These are phyloP conservation scores for Hemisphaericaspora nanyangensis DNA, from an alignment of 805 yeast species.

Conservation along the genomic window DNA sequence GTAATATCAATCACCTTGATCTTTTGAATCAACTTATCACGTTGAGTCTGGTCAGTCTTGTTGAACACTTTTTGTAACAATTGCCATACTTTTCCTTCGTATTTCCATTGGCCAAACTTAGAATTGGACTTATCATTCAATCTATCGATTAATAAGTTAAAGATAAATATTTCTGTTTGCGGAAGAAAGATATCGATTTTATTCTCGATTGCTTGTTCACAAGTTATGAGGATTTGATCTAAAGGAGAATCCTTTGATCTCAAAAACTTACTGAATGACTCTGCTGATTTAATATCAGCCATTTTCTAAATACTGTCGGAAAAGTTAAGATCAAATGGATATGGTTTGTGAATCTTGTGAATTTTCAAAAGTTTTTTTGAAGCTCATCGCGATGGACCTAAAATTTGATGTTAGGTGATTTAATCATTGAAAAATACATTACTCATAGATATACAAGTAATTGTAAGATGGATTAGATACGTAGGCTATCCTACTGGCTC, in stretches of 20 bases:
- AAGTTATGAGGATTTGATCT: constrained; percentile 36
- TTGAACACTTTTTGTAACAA: constrained; percentile 43
- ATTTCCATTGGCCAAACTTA: constrained; percentile 39
- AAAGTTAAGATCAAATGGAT: background rate
- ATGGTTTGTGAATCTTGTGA: too few species aligned
- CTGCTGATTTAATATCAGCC: constrained; percentile 22
- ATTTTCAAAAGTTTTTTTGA: too few species aligned
- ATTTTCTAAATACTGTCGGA: too few species aligned
- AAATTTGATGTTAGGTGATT: too few species aligned
- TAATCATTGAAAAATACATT: too few species aligned
- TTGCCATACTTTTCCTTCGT: constrained; percentile 45
- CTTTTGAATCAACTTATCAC: constrained; percentile 26
- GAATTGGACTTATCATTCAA: constrained; percentile 46
- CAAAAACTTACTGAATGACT: constrained; percentile 52
- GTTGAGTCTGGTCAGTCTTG: constrained; percentile 18
- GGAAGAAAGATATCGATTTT: constrained; percentile 47
- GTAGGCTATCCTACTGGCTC: too few species aligned
- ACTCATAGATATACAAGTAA: too few species aligned
- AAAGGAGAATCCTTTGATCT: constrained; percentile 50
- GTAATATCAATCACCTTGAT: constrained; percentile 35
- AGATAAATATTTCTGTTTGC: constrained; percentile 48
- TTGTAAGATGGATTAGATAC: too few species aligned
- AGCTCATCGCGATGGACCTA: too few species aligned
- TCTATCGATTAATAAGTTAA: constrained; percentile 60
- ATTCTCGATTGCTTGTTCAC: constrained; percentile 29